Percentiles rank a stretch among this genome's conserved stretches.
Conservation (phyloP, 768 basidiomycete species). For the Galerina marginata region DNA sequence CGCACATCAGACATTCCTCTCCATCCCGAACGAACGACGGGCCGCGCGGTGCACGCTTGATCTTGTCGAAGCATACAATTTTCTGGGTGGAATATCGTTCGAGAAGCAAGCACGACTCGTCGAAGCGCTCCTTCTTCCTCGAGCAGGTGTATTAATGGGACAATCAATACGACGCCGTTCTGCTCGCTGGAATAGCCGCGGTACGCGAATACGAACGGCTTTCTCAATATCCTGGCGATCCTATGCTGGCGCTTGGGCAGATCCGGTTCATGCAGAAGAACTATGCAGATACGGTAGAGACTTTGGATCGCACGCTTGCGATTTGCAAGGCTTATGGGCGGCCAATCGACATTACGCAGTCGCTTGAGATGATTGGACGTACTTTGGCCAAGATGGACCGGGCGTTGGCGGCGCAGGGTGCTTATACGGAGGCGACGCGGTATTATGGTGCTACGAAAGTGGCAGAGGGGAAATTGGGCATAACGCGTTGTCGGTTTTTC, state of each 20-base stretch:
- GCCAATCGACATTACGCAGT: background rate
- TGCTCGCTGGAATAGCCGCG: background rate
- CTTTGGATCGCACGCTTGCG: background rate
- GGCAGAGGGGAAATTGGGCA: background rate
- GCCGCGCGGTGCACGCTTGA: background rate
- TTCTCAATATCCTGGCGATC: background rate
- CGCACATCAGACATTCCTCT: background rate
- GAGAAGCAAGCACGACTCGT: too few species aligned
- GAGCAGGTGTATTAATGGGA: background rate
- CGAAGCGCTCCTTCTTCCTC: background rate
- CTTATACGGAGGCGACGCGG: background rate
- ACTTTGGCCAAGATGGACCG: background rate
- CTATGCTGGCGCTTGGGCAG: background rate
- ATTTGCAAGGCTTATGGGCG: background rate
- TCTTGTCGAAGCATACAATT: too few species aligned
- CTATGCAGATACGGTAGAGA: background rate
- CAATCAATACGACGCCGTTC: background rate
- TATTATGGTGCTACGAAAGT: background rate
- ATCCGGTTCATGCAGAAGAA: background rate
- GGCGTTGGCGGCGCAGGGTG: background rate
- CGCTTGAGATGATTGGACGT: background rate
- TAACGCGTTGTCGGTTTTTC: background rate
- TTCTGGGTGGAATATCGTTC: too few species aligned
- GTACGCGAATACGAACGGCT: background rate
- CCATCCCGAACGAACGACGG: background rate